Conservation (phyloP, 208 protist species). For the Acanthamoeba sp. region DNA sequence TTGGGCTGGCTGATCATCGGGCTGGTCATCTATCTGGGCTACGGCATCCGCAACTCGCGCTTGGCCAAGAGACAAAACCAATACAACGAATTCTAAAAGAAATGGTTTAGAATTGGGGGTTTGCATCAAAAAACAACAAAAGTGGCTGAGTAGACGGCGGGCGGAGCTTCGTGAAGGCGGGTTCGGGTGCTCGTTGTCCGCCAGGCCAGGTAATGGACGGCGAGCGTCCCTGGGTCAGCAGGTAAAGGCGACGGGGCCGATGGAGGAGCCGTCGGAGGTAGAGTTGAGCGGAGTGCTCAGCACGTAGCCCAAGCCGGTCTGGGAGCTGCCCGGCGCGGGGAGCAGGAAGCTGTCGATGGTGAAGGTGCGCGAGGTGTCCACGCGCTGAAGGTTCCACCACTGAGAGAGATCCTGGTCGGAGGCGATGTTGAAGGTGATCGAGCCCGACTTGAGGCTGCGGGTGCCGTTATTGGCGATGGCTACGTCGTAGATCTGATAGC, state of each 20-base stretch:
- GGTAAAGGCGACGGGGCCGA: background rate
- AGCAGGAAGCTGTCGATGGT: background rate
- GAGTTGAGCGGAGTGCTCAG: conserved; percentile 37
- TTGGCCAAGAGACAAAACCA: conserved; percentile 8
- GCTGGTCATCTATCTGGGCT: conserved; percentile 49
- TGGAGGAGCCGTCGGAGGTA: background rate
- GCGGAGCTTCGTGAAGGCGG: too few species aligned
- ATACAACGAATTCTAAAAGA: background rate
- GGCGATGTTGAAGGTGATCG: background rate
- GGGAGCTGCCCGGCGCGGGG: background rate
- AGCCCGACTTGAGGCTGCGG: background rate
- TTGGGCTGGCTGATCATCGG: conserved; percentile 39
- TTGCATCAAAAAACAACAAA: too few species aligned
- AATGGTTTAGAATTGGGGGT: too few species aligned
- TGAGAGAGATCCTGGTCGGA: conserved; percentile 7
- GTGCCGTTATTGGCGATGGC: conserved; percentile 5
- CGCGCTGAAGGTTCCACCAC: conserved; percentile 6
- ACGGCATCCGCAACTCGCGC: conserved; percentile 36
- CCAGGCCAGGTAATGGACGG: too few species aligned
- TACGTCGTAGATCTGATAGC: conserved; percentile 44
- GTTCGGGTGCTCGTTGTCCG: too few species aligned
- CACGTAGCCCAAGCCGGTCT: background rate
- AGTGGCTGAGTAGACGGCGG: too few species aligned
- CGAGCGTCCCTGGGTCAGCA: too few species aligned
- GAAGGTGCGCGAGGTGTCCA: background rate